Percentiles rank a stretch among this genome's conserved stretches.
These are phyloP conservation scores for Penicillium salamii DNA, from an alignment of 495 filamentous ascomycete genomes.

Conservation along the genomic window DNA sequence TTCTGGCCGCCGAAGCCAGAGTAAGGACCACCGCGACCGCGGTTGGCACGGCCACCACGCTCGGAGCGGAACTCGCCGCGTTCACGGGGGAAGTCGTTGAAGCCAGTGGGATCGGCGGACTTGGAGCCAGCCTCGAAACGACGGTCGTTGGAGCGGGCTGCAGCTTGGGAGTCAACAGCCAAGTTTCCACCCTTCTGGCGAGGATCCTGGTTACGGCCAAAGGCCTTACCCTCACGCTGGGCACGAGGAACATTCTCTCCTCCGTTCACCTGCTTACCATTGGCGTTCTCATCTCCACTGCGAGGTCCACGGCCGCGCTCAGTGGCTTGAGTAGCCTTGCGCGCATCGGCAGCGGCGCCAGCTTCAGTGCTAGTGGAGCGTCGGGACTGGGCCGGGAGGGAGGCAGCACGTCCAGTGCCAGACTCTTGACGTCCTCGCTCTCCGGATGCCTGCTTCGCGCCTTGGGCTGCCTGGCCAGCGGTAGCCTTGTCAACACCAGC, in stretches of 20 bases:
- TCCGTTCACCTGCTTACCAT: constrained; percentile 23
- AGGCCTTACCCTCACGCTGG: constrained; percentile 35
- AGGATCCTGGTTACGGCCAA: constrained; percentile 33
- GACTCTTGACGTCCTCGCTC: constrained; percentile 42
- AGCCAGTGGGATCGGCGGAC: constrained; percentile 37
- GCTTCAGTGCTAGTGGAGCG: constrained; percentile 40
- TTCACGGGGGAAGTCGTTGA: constrained; percentile 43
- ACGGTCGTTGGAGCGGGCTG: constrained; percentile 31
- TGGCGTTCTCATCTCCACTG: constrained; percentile 32
- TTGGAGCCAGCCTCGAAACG: constrained; percentile 40
- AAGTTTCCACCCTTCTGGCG: constrained; percentile 29
- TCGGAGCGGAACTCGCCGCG: constrained; percentile 49
- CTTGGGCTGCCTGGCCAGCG: constrained; percentile 28
- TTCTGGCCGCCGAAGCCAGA: constrained; percentile 39
- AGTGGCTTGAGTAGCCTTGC: constrained; percentile 28
- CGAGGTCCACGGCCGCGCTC: constrained; percentile 37
- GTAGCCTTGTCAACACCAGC: constrained; percentile 42
- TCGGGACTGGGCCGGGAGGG: constrained; percentile 37
- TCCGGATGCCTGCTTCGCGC: constrained; percentile 32
- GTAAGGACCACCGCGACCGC: constrained; percentile 49
- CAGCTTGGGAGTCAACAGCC: constrained; percentile 35
- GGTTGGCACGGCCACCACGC: constrained; percentile 51
- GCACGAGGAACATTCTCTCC: constrained; percentile 32
- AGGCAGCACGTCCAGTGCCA: constrained; percentile 37
- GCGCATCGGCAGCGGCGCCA: constrained; percentile 28